phyloP scores from a whole-genome alignment of 106 monocot genomes.

The Apostasia shenzhenica region DNA sequence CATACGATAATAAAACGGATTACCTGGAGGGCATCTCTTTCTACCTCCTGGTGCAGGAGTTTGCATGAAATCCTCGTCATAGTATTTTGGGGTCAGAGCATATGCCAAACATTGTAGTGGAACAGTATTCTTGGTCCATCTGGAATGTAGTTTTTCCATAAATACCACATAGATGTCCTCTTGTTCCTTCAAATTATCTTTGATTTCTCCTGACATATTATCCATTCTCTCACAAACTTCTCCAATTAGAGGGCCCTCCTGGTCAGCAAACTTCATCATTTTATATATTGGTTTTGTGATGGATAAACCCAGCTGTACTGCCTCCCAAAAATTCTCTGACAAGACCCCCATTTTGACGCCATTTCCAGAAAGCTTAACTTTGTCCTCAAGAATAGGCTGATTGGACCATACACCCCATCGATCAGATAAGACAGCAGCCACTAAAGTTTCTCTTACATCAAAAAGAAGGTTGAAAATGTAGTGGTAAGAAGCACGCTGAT shows the following conservation, averaged over 20 bases:
- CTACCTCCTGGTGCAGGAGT: slow-evolving; percentile 26
- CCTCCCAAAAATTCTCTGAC: slow-evolving; percentile 43
- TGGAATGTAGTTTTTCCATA: slow-evolving; percentile 14
- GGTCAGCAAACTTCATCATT: slow-evolving; percentile 36
- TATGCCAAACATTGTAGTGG: slow-evolving; percentile 42
- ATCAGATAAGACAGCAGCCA: slow-evolving; percentile 30
- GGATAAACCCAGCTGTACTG: slow-evolving; percentile 22
- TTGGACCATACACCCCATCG: slow-evolving; percentile 34
- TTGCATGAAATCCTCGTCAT: slow-evolving; percentile 46
- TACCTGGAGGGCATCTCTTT: slow-evolving; percentile 40
- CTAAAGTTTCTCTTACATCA: slow-evolving; percentile 34
- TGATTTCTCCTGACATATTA: slow-evolving; percentile 43
- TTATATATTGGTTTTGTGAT: slow-evolving; percentile 37
- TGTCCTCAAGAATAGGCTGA: slow-evolving; percentile 24
- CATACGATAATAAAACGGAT: neutral
- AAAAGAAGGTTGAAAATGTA: slow-evolving; percentile 21
- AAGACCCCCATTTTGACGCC: slow-evolving; percentile 20
- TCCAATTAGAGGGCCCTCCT: slow-evolving; percentile 39
- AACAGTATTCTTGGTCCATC: slow-evolving; percentile 30
- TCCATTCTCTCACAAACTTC: slow-evolving; percentile 60
- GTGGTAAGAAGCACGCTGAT: slow-evolving; percentile 22
- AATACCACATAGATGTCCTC: slow-evolving; percentile 20
- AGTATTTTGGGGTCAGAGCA: slow-evolving; percentile 49
- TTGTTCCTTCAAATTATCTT: slow-evolving; percentile 31
- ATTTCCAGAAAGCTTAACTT: slow-evolving; percentile 19